Evolutionary conservation across 164 flowering plant species (phyloP).

Genomic region (Stephania yunnanensis): DNA sequence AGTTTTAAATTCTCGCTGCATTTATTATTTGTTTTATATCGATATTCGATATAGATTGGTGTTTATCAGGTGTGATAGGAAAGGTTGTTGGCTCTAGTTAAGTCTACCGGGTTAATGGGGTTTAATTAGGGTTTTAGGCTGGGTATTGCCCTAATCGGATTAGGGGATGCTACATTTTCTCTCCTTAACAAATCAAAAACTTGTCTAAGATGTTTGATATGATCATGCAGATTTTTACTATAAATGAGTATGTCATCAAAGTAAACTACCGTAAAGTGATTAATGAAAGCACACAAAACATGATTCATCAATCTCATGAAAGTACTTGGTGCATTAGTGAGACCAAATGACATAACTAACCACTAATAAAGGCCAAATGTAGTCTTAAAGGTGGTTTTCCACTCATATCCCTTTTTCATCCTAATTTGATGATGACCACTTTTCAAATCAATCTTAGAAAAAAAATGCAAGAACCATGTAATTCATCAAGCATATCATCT

Average conservation of each 20-base stretch:
- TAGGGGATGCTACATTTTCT: too few species aligned
- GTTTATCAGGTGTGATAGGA: too few species aligned
- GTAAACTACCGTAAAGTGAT: not conserved
- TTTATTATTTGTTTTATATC: too few species aligned
- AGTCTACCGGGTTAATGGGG: too few species aligned
- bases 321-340: not conserved
- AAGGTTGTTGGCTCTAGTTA: too few species aligned
- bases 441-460: constrained; percentile 1
- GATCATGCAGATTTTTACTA: not conserved
- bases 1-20: too few species aligned
- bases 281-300: not conserved
- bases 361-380: not conserved
- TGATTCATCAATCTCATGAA: not conserved
- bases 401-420: not conserved
- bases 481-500: too few species aligned
- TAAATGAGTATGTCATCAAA: not conserved
- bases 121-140: too few species aligned
- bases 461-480: not conserved
- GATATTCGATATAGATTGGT: too few species aligned
- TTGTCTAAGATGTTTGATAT: not conserved
- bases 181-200: not conserved
- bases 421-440: not conserved
- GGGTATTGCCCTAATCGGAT: too few species aligned
- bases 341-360: not conserved
- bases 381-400: not conserved